These are phyloP conservation scores for Pyrus pyrifolia DNA, from an alignment of 306 rosid species.

Conservation along the genomic window DNA sequence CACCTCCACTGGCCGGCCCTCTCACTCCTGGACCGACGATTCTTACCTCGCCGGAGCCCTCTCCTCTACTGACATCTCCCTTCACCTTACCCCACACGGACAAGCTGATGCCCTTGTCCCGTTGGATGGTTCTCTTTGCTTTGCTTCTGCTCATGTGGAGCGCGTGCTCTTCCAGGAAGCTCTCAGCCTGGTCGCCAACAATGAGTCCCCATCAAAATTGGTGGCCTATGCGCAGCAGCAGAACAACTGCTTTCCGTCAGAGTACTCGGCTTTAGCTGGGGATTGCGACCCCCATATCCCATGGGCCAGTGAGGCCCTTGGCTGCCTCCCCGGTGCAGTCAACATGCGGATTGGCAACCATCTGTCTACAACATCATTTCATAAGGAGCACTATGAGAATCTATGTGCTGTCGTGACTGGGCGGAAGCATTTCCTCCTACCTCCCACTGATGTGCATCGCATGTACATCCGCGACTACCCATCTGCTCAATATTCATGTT, in stretches of 20 bases:
- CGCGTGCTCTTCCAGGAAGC: constrained; percentile 26
- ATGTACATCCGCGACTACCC: constrained; percentile 62
- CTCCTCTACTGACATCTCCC: constrained; percentile 49
- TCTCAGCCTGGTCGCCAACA: constrained; percentile 20
- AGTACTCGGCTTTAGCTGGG: constrained; percentile 42
- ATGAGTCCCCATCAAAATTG: background rate
- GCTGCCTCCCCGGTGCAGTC: constrained; percentile 61
- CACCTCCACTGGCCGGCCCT: constrained; percentile 70
- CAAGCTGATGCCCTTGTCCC: constrained; percentile 55
- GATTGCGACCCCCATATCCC: constrained; percentile 56
- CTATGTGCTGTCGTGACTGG: constrained; percentile 75
- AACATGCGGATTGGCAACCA: constrained; percentile 75
- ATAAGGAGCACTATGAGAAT: constrained; percentile 83
- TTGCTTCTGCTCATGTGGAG: constrained; percentile 33
- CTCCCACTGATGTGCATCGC: constrained; percentile 75
- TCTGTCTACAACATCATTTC: constrained; percentile 56
- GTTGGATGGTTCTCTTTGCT: constrained; percentile 18
- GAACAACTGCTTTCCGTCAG: constrained; percentile 61
- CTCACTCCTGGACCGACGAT: constrained; percentile 39
- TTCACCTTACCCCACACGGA: constrained; percentile 83
- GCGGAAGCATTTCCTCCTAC: constrained; percentile 62
- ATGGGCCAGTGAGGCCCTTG: constrained; percentile 71
- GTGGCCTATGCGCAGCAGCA: constrained; percentile 84
- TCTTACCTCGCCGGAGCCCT: constrained; percentile 49
- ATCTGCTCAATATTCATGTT: constrained; percentile 50